Evolutionary conservation across 106 monocot species (phyloP).

Genomic region (Cymbidium sinense): DNA sequence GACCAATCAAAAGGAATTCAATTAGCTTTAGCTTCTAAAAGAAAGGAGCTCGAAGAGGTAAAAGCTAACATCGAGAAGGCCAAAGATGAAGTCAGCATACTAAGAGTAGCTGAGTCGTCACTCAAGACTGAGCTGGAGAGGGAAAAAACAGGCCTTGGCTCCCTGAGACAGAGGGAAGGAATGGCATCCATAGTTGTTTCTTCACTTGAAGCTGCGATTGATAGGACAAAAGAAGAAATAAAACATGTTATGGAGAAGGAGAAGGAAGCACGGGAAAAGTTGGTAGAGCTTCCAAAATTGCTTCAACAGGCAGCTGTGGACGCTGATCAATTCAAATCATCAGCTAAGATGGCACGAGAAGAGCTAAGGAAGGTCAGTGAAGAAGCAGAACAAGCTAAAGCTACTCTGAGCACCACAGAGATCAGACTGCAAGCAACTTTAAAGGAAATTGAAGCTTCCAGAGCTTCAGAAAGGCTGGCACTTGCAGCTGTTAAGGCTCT

Average conservation of each 20-base stretch:
- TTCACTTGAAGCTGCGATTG: constrained; percentile 8
- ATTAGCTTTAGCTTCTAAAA: constrained; percentile 6
- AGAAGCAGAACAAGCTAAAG: constrained; percentile 12
- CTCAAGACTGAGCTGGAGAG: constrained; percentile 34
- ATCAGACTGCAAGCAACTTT: constrained; percentile 10
- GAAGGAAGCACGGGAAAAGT: constrained; percentile 10
- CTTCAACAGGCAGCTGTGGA: constrained; percentile 9
- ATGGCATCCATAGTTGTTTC: constrained; percentile 14
- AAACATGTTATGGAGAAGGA: not conserved
- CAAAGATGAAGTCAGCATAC: constrained; percentile 24
- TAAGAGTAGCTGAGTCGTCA: constrained; percentile 33
- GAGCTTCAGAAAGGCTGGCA: constrained; percentile 7
- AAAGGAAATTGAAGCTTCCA: constrained; percentile 13
- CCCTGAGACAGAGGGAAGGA: constrained; percentile 38
- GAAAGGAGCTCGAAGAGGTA: constrained; percentile 43
- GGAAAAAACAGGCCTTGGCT: constrained; percentile 26
- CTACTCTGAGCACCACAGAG: constrained; percentile 10
- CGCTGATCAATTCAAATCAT: not conserved
- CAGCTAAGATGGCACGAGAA: constrained; percentile 5
- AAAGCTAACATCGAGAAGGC: constrained; percentile 34
- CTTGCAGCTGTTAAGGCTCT: constrained; percentile 6
- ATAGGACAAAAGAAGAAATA: constrained; percentile 8
- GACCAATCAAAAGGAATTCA: constrained; percentile 4
- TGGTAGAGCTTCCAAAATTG: constrained; percentile 11
- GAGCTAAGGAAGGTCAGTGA: constrained; percentile 4